Evolutionary conservation across 768 basidiomycete genomes (phyloP), one percentile per base, ranked within the genome.

Genomic region (Auriscalpium microsporum): DNA sequence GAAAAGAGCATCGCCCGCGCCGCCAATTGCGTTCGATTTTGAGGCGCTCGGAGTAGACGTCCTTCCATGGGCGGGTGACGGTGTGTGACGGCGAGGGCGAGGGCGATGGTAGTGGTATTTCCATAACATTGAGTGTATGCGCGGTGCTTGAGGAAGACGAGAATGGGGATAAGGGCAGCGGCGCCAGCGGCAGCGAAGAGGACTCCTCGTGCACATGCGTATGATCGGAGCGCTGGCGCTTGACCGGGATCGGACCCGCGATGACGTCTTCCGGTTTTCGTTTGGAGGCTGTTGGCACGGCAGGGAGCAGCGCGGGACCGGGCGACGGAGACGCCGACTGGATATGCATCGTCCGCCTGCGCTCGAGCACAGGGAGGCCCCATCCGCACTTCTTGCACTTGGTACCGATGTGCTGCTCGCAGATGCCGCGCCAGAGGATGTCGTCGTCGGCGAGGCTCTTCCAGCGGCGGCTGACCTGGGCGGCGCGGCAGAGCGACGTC

Each of bases 21-120:
- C 95, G 82, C 96, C 96, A 99, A 69, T 99, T 99, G 48, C 94
- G 83, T 71, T 97, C 96, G 45, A 99, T 82, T 17, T 86, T 84
- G 69, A 98, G 83, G n/a, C 96, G 86, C 68, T 99, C 96, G 66
- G 89, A 91, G 70, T 98, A 99, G 17, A 99, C 95, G 60, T 90
- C 86, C 68, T 99, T 99, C 96, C 96, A 99, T 0, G 95, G 96
- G 45, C 94, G 83, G 14, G 91, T 94, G 57, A 80, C 63, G 14
- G 75, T 72, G 23, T 69, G 49, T 57, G 58, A 37, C 17, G 56
- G 64, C 11, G 56, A 48, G n/a, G 54, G 49, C 8, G 66, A 50
- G 8, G 61, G 64, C 4, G 54, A 52, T 42, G 28, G 28, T 28
- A 28, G 4, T 28, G 28, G 7, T 28, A 28, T 28, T 7, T 28